Evolutionary conservation across 2,329 filamentous ascomycete genomes (phyloP).

Genomic region (Colletotrichum falcatum): DNA sequence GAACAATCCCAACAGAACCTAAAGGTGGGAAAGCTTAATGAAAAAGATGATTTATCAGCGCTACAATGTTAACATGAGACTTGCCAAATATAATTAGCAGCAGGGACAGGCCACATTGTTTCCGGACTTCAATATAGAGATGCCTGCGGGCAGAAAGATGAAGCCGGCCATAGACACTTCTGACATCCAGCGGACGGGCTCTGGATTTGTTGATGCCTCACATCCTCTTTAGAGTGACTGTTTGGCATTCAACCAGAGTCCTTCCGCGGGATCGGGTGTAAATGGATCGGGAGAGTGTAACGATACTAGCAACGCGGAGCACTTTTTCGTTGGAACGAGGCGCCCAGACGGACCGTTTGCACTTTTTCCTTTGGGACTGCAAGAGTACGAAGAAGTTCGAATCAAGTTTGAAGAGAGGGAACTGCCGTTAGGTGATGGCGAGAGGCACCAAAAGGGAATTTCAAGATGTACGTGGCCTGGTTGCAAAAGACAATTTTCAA

Average conservation of each 20-base stretch:
- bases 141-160: background rate
- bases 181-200: background rate
- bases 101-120: background rate
- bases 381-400: background rate
- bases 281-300: background rate
- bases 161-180: conserved; percentile 2
- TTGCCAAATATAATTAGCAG: no score
- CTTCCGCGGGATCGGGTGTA: background rate
- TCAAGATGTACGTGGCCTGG: conserved; percentile 1
- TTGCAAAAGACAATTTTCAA: background rate
- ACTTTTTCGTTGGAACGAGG: background rate
- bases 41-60: no score
- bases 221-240: conserved; percentile 5
- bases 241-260: background rate
- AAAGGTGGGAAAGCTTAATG: no score
- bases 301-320: background rate
- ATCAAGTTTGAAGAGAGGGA: background rate
- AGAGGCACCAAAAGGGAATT: background rate
- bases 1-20: no score
- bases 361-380: background rate
- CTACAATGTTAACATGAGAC: no score
- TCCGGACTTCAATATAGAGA: background rate
- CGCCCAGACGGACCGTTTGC: background rate
- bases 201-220: background rate
- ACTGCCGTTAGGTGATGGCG: background rate